Conservation (phyloP, 352 stramenopile species). For the Pythium plurisporium region DNA sequence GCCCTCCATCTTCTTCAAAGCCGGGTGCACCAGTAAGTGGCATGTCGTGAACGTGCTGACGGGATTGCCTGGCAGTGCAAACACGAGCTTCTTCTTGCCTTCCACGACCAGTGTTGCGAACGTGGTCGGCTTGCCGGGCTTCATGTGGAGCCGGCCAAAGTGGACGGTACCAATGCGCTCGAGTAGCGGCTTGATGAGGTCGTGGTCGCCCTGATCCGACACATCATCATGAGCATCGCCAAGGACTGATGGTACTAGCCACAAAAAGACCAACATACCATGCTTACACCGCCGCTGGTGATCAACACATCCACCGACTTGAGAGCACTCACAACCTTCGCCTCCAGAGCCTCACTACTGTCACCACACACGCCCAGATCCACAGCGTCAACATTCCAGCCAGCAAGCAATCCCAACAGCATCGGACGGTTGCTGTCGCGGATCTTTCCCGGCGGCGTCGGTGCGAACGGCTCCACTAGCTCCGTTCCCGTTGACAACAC, state of each 20-base stretch:
- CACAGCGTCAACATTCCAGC: slow-evolving; percentile 42
- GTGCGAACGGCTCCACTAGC: slow-evolving; percentile 66
- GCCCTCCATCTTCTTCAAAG: slow-evolving; percentile 84
- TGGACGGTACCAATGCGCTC: slow-evolving; percentile 86
- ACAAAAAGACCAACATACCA: slow-evolving; percentile 34
- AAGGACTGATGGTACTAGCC: no score
- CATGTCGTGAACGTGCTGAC: slow-evolving; percentile 94
- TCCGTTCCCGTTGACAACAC: slow-evolving; percentile 96
- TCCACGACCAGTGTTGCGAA: slow-evolving; percentile 87
- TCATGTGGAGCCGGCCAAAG: slow-evolving; percentile 96
- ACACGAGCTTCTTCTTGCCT: slow-evolving; percentile 76
- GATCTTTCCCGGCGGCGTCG: slow-evolving; percentile 74
- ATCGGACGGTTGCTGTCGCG: slow-evolving; percentile 95
- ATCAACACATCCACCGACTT: slow-evolving; percentile 89
- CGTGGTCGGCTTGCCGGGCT: slow-evolving; percentile 97
- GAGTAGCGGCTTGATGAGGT: slow-evolving; percentile 92
- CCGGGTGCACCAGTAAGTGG: slow-evolving; percentile 91
- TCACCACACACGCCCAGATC: slow-evolving; percentile 79
- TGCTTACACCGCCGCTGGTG: slow-evolving; percentile 94
- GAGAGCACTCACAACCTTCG: slow-evolving; percentile 40
- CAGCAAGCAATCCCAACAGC: slow-evolving; percentile 65
- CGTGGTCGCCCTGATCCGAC: slow-evolving; percentile 70
- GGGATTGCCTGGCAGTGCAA: slow-evolving; percentile 96
- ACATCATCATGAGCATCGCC: not conserved
- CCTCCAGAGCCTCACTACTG: slow-evolving; percentile 47